Conservation (phyloP, 345 rosid species). For the Sisymbrium altissimum region DNA sequence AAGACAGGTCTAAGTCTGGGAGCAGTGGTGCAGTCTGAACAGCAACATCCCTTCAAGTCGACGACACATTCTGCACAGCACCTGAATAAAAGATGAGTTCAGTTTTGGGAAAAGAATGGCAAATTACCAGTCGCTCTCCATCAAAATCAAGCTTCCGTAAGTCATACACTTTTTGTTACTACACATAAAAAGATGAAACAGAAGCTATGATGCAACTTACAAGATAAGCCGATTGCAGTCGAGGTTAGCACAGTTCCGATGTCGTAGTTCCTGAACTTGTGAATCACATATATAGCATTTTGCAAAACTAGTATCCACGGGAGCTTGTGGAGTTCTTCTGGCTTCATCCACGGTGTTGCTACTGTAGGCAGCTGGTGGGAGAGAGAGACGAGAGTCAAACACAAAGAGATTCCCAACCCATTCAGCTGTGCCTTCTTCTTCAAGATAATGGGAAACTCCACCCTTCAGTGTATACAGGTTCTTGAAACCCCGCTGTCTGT, state of each 20-base stretch:
- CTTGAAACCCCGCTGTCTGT: conserved; percentile 72
- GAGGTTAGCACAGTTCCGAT: conserved; percentile 90
- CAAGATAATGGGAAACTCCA: conserved; percentile 87
- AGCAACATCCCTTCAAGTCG: conserved; percentile 71
- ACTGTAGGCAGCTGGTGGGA: conserved; percentile 65
- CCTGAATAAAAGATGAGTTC: conserved; percentile 40
- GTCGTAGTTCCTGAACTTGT: conserved; percentile 62
- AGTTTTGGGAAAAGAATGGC: not conserved
- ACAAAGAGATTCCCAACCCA: conserved; percentile 92
- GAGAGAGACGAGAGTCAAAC: conserved; percentile 87
- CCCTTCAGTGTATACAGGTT: conserved; percentile 78
- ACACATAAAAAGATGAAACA: not conserved
- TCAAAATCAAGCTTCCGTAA: not conserved
- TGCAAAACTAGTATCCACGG: conserved; percentile 50
- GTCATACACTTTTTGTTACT: not conserved
- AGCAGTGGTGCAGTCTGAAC: conserved; percentile 59
- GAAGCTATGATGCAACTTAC: conserved; percentile 46
- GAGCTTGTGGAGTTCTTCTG: conserved; percentile 22
- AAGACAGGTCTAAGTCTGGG: conserved; percentile 80
- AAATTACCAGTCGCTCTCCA: not conserved
- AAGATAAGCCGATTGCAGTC: conserved; percentile 86
- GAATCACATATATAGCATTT: conserved; percentile 64
- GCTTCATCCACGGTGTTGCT: conserved; percentile 31
- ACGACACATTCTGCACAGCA: conserved; percentile 58
- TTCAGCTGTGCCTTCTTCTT: conserved; percentile 58